phyloP scores from a whole-genome alignment of 345 rosid species.

The Triadica sebifera region DNA sequence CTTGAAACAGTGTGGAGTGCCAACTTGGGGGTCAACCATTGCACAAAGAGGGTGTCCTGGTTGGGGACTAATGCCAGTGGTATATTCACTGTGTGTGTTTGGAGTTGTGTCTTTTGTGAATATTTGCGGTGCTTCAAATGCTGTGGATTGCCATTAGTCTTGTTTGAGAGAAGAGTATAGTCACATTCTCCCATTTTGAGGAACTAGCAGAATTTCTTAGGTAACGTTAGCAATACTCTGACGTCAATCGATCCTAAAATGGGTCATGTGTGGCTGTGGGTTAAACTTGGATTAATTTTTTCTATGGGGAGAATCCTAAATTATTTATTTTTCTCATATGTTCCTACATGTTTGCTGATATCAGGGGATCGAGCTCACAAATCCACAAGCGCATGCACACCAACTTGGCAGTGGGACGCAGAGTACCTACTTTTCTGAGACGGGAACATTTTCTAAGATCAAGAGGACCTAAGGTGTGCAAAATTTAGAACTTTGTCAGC shows the following conservation, averaged over 20 bases:
- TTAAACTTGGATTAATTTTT: too few relatives aligned
- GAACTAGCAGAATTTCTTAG: background rate
- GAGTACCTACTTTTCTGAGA: constrained; percentile 94
- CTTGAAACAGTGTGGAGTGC: too few relatives aligned
- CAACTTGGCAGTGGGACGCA: constrained; percentile 85
- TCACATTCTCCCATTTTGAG: background rate
- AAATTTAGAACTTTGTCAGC: background rate
- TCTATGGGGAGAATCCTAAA: background rate
- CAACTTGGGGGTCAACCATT: too few relatives aligned
- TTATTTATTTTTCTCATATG: background rate
- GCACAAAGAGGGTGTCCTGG: too few relatives aligned
- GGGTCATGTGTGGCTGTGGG: too few relatives aligned
- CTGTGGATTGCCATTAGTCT: too few relatives aligned
- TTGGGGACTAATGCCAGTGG: too few relatives aligned
- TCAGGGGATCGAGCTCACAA: constrained; percentile 86
- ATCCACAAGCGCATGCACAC: constrained; percentile 80
- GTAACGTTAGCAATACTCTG: background rate
- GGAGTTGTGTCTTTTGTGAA: too few relatives aligned
- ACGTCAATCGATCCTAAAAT: background rate
- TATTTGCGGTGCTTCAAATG: too few relatives aligned
- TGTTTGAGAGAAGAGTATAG: too few relatives aligned
- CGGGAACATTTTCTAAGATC: constrained; percentile 85
- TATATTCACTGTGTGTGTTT: too few relatives aligned
- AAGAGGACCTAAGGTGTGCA: constrained; percentile 50
- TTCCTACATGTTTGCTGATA: background rate